Evolutionary conservation across 1,139 yeast genomes (phyloP), one percentile per base, ranked within the genome.

Genomic region (Yamadazyma trypodendri): DNA sequence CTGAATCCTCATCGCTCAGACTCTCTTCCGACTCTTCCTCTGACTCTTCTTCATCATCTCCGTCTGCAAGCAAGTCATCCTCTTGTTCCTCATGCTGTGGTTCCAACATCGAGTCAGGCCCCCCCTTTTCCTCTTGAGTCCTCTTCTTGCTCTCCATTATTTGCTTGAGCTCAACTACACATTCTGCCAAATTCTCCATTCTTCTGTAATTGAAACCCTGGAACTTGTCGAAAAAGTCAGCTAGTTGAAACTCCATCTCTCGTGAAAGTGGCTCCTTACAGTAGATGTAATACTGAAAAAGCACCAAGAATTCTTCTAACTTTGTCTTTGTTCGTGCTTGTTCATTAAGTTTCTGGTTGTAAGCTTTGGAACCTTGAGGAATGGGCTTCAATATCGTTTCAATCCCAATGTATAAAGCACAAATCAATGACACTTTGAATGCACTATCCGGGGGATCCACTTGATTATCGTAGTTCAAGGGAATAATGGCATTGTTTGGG

Each of bases 281-380:
- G 54, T 72, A 76, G n/a, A 77, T 60, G 52, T 87, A 89, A 54
- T 78, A 88, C 51, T 88, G 95, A 45, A 88, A 81, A 49, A 80
- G 83, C 14, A 72, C 69, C 45, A 84, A 51, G 45, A 84, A 76
- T 3, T 73, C 56, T 6, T 63, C 61, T 21, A 82, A 17, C 46
- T 32, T 68, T 41, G 9, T 58, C 60, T 39, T 56, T 45, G 7
- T 36, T 17, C 28, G 11, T 15, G 3, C 28, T 21, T 24, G 13
- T 12, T 20, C 15, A n/a, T 16, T 16, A 3, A 23, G 8, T 32
- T 18, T 17, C 11, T 16, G 9, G 11, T 13, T 11, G 17, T 12
- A 4, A 7, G 11, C 17, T 5, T 25, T 25, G n/a, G 16, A 5
- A 4, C 14, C 14, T 2, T 20, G 17, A 10, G 37, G 15, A 3